A percentile compares a stretch with the other conserved stretches of the same genome.
These are phyloP conservation scores for Pelargonium exstipulatum DNA, from an alignment of 441 rosid species.

Conservation along the genomic window DNA sequence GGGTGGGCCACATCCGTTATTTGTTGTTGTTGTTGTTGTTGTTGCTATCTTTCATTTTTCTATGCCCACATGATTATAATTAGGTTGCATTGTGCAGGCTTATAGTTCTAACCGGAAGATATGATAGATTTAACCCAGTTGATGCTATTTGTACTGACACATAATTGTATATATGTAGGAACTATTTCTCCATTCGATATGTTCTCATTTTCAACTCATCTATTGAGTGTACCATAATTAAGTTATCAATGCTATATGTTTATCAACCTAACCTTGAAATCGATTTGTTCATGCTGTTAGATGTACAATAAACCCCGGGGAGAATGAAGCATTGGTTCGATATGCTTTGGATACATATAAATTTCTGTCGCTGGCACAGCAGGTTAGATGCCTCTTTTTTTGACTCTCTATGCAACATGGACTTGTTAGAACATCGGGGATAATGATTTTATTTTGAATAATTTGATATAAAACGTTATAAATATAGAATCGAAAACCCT, in stretches of 20 bases:
- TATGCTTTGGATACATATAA: conserved; percentile 80
- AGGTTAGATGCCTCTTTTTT: conserved; percentile 40
- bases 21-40: too few relatives aligned
- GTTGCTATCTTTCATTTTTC: too few relatives aligned
- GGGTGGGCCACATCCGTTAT: not conserved
- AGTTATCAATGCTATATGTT: not conserved
- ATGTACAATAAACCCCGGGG: conserved; percentile 92
- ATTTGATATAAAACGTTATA: too few relatives aligned
- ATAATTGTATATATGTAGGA: too few relatives aligned
- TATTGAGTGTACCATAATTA: not conserved
- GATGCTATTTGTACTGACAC: too few relatives aligned
- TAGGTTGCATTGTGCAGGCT: not conserved
- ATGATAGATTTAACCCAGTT: too few relatives aligned
- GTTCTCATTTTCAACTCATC: too few relatives aligned
- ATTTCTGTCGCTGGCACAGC: conserved; percentile 75
- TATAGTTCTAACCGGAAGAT: too few relatives aligned
- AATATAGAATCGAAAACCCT: not conserved
- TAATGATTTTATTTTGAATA: not conserved
- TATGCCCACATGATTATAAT: not conserved
- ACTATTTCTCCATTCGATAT: too few relatives aligned
- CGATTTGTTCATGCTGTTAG: conserved; percentile 31
- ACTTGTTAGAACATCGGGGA: not conserved
- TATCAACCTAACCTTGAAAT: not conserved
- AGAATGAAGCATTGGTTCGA: conserved; percentile 85
- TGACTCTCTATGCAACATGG: not conserved